These are phyloP conservation scores for Leptomonas pyrrhocoris DNA, from an alignment of 208 protist genomes.

Conservation along the genomic window DNA sequence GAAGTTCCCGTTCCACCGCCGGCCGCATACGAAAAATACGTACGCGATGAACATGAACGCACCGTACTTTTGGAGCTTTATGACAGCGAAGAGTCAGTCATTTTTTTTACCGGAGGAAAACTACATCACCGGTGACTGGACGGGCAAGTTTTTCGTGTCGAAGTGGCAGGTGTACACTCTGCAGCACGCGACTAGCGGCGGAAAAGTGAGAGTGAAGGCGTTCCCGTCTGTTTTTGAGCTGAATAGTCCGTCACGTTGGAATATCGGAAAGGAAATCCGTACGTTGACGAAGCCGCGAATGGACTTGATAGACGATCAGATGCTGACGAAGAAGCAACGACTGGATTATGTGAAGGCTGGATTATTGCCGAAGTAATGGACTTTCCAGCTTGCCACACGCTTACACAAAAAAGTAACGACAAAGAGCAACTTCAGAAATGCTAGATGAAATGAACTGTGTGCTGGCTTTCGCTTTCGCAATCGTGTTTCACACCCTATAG, in stretches of 20 bases:
- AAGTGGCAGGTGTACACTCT: slow-evolving; percentile 91
- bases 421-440: slow-evolving; percentile 4
- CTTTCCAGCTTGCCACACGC: background rate
- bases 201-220: slow-evolving; percentile 82
- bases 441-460: too few species aligned
- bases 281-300: slow-evolving; percentile 86
- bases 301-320: slow-evolving; percentile 92
- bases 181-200: slow-evolving; percentile 86
- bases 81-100: slow-evolving; percentile 83
- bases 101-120: slow-evolving; percentile 89
- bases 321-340: slow-evolving; percentile 91
- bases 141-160: slow-evolving; percentile 90
- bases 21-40: slow-evolving; percentile 86
- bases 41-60: slow-evolving; percentile 87
- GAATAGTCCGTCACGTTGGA: slow-evolving; percentile 87
- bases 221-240: slow-evolving; percentile 90
- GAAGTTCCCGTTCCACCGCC: slow-evolving; percentile 80
- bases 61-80: slow-evolving; percentile 89
- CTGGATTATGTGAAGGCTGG: slow-evolving; percentile 89
- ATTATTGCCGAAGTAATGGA: slow-evolving; percentile 80
- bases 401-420: slow-evolving; percentile 6
- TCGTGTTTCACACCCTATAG: too few species aligned
- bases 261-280: slow-evolving; percentile 89
- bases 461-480: too few species aligned
- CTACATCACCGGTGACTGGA: slow-evolving; percentile 93